Percentiles rank a stretch among this genome's conserved stretches.
Evolutionary conservation across 306 rosid species (phyloP).

Genomic region (Sicyos edulis): DNA sequence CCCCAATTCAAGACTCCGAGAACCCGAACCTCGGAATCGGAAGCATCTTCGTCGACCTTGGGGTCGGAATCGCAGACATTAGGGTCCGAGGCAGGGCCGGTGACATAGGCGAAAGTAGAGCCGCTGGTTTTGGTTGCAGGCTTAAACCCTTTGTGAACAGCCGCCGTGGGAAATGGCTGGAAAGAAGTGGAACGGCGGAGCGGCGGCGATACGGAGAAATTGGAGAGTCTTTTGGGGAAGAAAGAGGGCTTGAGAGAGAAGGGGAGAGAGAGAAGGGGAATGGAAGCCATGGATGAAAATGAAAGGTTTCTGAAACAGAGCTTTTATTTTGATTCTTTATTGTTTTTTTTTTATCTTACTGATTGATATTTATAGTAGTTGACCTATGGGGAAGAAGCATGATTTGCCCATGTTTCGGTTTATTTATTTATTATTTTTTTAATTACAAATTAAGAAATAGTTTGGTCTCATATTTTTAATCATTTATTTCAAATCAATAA

Average conservation of each 20-base stretch:
- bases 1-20: slow-evolving; percentile 44
- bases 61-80: slow-evolving; percentile 45
- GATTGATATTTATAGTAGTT: no score
- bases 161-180: slow-evolving; percentile 23
- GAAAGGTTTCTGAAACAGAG: neutral
- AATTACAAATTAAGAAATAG: no score
- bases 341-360: no score
- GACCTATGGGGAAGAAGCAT: no score
- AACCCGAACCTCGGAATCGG: slow-evolving; percentile 24
- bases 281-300: slow-evolving; percentile 33
- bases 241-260: slow-evolving; percentile 22
- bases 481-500: no score
- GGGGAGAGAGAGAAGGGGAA: slow-evolving; percentile 29
- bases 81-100: slow-evolving; percentile 80
- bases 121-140: neutral
- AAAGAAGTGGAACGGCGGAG: slow-evolving; percentile 18
- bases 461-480: no score
- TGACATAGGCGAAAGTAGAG: slow-evolving; percentile 51
- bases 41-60: slow-evolving; percentile 23
- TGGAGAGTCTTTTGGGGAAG: neutral
- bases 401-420: no score
- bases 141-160: neutral
- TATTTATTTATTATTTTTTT: no score
- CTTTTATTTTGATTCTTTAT: no score
- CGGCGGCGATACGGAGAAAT: slow-evolving; percentile 10